phyloP scores from a whole-genome alignment of 768 basidiomycete species.

The Mycena pura region DNA sequence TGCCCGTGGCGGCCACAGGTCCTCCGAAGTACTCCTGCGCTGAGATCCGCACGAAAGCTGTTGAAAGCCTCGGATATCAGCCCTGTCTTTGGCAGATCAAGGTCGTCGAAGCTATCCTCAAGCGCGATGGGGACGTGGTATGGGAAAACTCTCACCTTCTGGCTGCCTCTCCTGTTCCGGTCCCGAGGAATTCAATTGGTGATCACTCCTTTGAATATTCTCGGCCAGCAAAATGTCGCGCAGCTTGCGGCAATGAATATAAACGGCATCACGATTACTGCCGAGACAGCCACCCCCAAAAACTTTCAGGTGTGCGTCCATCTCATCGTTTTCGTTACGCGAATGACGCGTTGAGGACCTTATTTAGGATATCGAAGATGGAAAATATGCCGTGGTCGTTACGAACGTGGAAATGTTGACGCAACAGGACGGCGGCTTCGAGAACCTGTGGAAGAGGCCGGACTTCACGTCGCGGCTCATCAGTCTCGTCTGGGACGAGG shows the following conservation, averaged over 20 bases:
- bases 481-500: slow-evolving; percentile 44
- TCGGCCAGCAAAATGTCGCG: slow-evolving; percentile 33
- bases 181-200: neutral
- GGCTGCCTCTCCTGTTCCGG: slow-evolving; percentile 32
- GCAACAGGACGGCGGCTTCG: slow-evolving; percentile 16
- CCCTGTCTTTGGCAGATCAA: no score
- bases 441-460: slow-evolving; percentile 24
- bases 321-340: neutral
- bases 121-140: no score
- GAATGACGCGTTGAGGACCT: slow-evolving; percentile 33
- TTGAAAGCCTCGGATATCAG: no score
- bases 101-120: no score
- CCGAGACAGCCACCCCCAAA: slow-evolving; percentile 15
- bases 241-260: slow-evolving; percentile 25
- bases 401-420: slow-evolving; percentile 36
- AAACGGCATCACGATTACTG: slow-evolving; percentile 15
- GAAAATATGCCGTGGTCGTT: slow-evolving; percentile 29
- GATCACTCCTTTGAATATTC: slow-evolving; percentile 25
- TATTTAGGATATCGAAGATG: no score
- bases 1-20: neutral
- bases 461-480: slow-evolving; percentile 30
- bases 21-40: neutral
- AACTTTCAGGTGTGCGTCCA: slow-evolving; percentile 22
- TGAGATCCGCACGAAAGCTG: no score
- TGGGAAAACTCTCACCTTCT: no score